Conservation (phyloP, 148 eudicot genomes). For the Cornus florida region DNA sequence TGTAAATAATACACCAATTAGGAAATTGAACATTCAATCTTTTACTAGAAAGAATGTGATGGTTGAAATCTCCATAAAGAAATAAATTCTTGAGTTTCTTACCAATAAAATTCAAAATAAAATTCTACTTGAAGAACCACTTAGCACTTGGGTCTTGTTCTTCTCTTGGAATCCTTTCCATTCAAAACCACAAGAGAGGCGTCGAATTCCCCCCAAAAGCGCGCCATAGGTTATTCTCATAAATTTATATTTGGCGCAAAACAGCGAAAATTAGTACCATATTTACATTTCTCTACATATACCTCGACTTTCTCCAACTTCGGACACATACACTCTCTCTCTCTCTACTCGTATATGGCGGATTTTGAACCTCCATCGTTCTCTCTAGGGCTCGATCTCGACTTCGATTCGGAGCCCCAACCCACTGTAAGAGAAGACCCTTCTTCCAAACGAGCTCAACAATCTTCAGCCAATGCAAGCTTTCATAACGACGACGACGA, state of each 20-base stretch:
- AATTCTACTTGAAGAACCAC: no score
- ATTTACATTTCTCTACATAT: background rate
- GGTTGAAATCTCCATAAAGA: no score
- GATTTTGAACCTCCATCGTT: conserved; percentile 82
- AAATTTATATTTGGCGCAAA: background rate
- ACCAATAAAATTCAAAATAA: no score
- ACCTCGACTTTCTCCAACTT: background rate
- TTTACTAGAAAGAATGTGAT: no score
- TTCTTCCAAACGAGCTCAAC: conserved; percentile 6
- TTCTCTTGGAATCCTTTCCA: no score
- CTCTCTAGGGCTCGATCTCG: conserved; percentile 80
- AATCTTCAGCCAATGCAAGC: conserved; percentile 20
- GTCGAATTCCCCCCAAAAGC: background rate
- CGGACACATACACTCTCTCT: background rate
- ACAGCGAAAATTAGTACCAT: background rate
- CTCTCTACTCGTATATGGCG: conserved; percentile 35
- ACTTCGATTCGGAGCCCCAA: conserved; percentile 42
- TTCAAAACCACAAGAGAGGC: no score
- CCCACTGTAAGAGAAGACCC: background rate
- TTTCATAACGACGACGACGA: conserved; percentile 19
- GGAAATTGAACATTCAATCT: no score
- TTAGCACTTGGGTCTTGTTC: no score
- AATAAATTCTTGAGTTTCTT: no score
- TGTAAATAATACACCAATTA: no score
- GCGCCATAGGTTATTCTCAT: background rate